Evolutionary conservation across 2,329 filamentous ascomycete genomes (phyloP).

Genomic region (Endothia cerciana): DNA sequence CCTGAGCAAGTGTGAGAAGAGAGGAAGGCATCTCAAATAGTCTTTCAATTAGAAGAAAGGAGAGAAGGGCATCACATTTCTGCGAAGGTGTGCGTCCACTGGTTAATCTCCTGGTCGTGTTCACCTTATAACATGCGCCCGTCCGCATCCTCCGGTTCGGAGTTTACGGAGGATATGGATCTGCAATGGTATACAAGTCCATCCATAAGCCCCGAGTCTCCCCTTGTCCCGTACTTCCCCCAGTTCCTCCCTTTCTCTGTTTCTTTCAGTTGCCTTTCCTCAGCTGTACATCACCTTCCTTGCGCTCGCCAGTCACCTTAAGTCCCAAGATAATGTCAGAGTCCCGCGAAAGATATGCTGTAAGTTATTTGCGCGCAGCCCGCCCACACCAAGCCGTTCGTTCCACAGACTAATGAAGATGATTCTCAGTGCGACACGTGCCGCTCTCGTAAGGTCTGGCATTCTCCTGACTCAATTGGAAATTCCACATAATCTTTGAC

Average conservation of each 20-base stretch:
- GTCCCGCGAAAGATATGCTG: slow-evolving; percentile 9
- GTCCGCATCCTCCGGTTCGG: background rate
- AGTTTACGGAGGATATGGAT: slow-evolving; percentile 6
- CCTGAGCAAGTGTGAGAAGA: background rate
- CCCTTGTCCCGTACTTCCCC: background rate
- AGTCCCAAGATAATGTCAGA: slow-evolving; percentile 8
- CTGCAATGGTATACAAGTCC: background rate
- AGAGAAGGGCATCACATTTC: background rate
- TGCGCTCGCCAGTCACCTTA: background rate
- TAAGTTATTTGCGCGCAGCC: background rate
- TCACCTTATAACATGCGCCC: background rate
- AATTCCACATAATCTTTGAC: background rate
- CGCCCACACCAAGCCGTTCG: background rate
- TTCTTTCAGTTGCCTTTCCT: background rate
- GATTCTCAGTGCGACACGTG: slow-evolving; percentile 5
- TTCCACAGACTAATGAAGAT: background rate
- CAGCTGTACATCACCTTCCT: background rate
- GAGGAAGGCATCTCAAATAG: background rate
- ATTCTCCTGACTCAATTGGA: no score
- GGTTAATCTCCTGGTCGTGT: background rate
- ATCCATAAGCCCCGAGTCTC: slow-evolving; percentile 7
- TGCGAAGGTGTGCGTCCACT: background rate
- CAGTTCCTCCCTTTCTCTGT: background rate
- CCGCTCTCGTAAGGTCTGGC: slow-evolving; percentile 10
- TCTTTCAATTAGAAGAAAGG: background rate